Conservation (phyloP, 2,329 filamentous ascomycete species). For the Colletotrichum sansevieriae region DNA sequence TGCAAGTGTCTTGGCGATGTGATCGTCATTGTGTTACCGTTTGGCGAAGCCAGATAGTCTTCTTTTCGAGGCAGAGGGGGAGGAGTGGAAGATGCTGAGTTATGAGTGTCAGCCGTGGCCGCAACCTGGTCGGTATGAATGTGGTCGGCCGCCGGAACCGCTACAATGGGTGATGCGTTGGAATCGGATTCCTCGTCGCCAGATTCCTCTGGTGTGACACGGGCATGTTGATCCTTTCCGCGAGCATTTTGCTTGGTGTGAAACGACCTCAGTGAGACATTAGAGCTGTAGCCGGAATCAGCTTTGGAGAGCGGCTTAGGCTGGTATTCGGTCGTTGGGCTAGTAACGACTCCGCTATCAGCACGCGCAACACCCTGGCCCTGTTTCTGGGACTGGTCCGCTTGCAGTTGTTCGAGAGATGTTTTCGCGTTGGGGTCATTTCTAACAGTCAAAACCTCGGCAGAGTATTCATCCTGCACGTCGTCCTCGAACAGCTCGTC, state of each 20-base stretch:
- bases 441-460: conserved; percentile 56
- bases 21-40: conserved; percentile 19
- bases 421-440: conserved; percentile 61
- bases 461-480: conserved; percentile 49
- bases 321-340: conserved; percentile 55
- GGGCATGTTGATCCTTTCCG: background rate
- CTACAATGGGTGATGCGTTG: conserved; percentile 24
- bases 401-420: conserved; percentile 44
- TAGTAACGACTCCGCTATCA: conserved; percentile 65
- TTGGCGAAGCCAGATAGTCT: conserved; percentile 8
- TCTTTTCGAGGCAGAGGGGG: conserved; percentile 55
- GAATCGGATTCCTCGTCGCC: conserved; percentile 27
- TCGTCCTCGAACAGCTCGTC: conserved; percentile 63
- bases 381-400: conserved; percentile 42
- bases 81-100: conserved; percentile 45
- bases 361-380: conserved; percentile 50
- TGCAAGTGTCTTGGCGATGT: conserved; percentile 33
- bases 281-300: conserved; percentile 74
- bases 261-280: conserved; percentile 68
- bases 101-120: conserved; percentile 41
- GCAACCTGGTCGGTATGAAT: conserved; percentile 5
- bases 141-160: conserved; percentile 14
- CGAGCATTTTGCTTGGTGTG: conserved; percentile 49
- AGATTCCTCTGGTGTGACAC: conserved; percentile 25
- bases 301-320: conserved; percentile 65